Base-by-base conservation (phyloP, 2,329 filamentous ascomycete species). In the Anisogramma anomala region DNA sequence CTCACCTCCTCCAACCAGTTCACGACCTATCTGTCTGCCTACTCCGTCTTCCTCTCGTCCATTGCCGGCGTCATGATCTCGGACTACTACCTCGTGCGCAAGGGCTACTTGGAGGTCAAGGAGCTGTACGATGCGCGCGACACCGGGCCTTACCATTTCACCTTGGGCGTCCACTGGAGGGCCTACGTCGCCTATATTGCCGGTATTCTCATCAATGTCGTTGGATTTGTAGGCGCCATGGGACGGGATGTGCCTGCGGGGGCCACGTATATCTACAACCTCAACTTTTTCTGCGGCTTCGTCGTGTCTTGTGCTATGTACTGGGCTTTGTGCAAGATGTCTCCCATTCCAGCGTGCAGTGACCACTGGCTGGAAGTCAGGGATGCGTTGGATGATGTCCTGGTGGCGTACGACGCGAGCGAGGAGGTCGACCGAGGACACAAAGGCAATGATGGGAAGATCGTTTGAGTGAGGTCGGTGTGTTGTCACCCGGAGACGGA, bases 211-310 rank as follows among this genome's bases (percentile, higher is more conserved):
- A 81, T 94, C 67, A 94, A 94, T 52, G 83, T 95, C 3, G 85
- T 94, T 4, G 88, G 88, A 0, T 95, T 95, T 50, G 86, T 79
- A 1, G 87, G 85, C 3, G 86, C 83, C 0, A 73, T 94, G 19
- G 85, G 85, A 1, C 58, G 54, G 14, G 49, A 65, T 2, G 85
- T 94, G 0, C 88, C 89, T 0, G 66, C 74, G 5, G 87, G 82
- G 1, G 88, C 89, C 2, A 77, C 72, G 1, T 93, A 93, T 55
- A 77, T 95, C 45, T 95, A 94, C 67, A 84, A 87, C 50, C 55
- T 95, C 52, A 94, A 94, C 61, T 95, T 88, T 66, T 93, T 95
- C 58, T 73, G 74, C 32, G 88, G 88, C 0, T 88, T 94, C 56
- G 67, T 85, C 34, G 72, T 93, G 9, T 74, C 84, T 0, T 66